Conservation (phyloP, 1,284 basidiomycete species). For the Grifola frondosa region DNA sequence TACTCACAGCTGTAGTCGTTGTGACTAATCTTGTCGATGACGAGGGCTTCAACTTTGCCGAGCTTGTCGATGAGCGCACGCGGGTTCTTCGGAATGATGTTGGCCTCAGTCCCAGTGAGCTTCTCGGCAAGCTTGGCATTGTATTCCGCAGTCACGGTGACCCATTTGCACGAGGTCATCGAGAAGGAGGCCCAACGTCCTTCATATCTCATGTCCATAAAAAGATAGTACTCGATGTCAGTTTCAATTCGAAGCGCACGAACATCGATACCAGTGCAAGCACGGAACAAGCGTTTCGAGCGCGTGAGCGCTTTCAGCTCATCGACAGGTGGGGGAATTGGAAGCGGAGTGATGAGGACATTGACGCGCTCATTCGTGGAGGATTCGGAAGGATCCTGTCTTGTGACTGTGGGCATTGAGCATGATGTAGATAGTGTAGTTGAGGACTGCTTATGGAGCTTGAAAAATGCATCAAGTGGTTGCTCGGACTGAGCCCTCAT, state of each 20-base stretch:
- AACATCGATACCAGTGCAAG: slow-evolving; percentile 7
- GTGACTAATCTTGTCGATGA: background rate
- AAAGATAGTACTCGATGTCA: slow-evolving; percentile 12
- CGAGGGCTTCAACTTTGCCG: background rate
- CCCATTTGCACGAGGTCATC: slow-evolving; percentile 15
- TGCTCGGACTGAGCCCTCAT: too few species aligned
- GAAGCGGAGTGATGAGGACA: too few species aligned
- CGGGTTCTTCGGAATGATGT: slow-evolving; percentile 2
- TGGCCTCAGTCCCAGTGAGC: too few species aligned
- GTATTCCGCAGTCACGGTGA: slow-evolving; percentile 4
- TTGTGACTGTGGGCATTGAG: too few species aligned
- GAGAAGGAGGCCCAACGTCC: slow-evolving; percentile 12
- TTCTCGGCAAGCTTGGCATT: too few species aligned
- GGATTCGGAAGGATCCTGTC: too few species aligned
- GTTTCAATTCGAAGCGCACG: background rate
- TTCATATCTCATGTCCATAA: slow-evolving; percentile 11
- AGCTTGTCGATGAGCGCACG: slow-evolving; percentile 7
- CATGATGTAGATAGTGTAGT: too few species aligned
- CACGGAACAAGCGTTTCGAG: slow-evolving; percentile 8
- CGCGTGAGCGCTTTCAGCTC: slow-evolving; percentile 6
- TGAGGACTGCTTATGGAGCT: too few species aligned
- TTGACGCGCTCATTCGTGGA: too few species aligned
- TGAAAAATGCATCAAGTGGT: too few species aligned
- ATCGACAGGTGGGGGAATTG: too few species aligned
- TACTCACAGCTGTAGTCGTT: background rate